Evolutionary conservation across 1,139 yeast genomes (phyloP).

Genomic region (Pichia sp.): DNA sequence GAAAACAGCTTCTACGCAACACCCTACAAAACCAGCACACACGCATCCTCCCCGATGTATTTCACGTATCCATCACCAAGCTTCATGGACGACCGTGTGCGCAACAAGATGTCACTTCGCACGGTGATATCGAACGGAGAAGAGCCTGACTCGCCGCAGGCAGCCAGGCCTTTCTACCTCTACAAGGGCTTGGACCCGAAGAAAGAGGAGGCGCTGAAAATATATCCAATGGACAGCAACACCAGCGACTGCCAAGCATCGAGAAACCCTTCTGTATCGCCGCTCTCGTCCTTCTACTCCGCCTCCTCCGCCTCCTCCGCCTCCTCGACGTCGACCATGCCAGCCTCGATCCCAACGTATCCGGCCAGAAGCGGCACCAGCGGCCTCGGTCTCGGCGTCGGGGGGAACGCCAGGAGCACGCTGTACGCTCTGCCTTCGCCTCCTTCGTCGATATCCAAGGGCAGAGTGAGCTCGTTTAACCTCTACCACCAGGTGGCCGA

Average conservation of each 20-base stretch:
- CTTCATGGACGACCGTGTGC: neutral
- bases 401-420: no score
- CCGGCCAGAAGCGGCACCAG: neutral
- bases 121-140: neutral
- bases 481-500: neutral
- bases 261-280: neutral
- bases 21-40: no score
- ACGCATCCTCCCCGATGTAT: neutral
- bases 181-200: conserved; percentile 19
- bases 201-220: conserved; percentile 12
- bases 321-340: neutral
- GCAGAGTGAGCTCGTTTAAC: neutral
- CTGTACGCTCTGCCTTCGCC: conserved; percentile 3
- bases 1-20: no score
- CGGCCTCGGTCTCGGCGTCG: neutral
- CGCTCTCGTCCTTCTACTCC: neutral
- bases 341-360: neutral
- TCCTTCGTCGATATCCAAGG: neutral
- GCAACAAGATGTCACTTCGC: conserved; percentile 2
- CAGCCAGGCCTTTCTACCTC: conserved; percentile 22
- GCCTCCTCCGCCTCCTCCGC: conserved; percentile 1
- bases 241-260: conserved; percentile 5
- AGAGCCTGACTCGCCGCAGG: neutral
- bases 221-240: conserved; percentile 7
- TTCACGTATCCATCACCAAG: neutral